Evolutionary conservation across 2,329 filamentous ascomycete genomes (phyloP).

Genomic region (Xylaria polymorpha): DNA sequence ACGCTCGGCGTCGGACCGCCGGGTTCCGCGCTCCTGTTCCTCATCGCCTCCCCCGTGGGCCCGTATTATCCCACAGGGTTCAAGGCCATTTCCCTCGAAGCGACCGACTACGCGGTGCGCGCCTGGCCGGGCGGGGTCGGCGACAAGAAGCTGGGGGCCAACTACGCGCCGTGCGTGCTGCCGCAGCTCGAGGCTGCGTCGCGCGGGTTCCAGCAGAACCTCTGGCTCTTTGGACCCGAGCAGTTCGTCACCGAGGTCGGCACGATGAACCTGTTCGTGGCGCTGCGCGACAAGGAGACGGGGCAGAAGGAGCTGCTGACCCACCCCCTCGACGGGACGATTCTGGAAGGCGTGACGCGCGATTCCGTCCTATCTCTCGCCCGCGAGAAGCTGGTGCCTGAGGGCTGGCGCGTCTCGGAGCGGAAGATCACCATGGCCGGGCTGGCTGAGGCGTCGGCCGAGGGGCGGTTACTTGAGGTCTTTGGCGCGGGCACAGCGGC

Average conservation of each 20-base stretch:
- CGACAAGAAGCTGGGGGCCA: constrained; percentile 97
- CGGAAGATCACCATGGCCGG: constrained; percentile 93
- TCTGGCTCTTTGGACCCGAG: constrained; percentile 97
- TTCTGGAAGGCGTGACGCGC: constrained; percentile 92
- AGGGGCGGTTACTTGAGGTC: constrained; percentile 89
- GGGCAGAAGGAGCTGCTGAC: constrained; percentile 93
- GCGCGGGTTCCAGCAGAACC: constrained; percentile 95
- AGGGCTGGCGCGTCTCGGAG: constrained; percentile 91
- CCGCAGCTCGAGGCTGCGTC: constrained; percentile 92
- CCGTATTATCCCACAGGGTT: constrained; percentile 99
- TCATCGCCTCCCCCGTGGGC: constrained; percentile 95
- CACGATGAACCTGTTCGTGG: constrained; percentile 98
- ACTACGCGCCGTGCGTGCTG: constrained; percentile 99
- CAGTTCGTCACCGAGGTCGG: constrained; percentile 97
- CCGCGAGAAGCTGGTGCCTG: constrained; percentile 80
- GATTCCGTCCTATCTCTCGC: constrained; percentile 92
- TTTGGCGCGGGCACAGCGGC: constrained; percentile 96
- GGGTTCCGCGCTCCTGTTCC: constrained; percentile 88
- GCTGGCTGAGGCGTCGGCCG: constrained; percentile 80
- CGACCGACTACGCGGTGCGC: constrained; percentile 94
- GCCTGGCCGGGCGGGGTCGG: constrained; percentile 98
- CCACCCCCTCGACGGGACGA: constrained; percentile 95
- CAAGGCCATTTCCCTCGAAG: constrained; percentile 95
- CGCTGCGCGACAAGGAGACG: constrained; percentile 84
- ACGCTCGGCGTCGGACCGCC: constrained; percentile 94